A percentile compares a stretch with the other conserved stretches of the same genome.
phyloP scores from a whole-genome alignment of 1,139 yeast species.

The Blastobotrys serpentis region DNA sequence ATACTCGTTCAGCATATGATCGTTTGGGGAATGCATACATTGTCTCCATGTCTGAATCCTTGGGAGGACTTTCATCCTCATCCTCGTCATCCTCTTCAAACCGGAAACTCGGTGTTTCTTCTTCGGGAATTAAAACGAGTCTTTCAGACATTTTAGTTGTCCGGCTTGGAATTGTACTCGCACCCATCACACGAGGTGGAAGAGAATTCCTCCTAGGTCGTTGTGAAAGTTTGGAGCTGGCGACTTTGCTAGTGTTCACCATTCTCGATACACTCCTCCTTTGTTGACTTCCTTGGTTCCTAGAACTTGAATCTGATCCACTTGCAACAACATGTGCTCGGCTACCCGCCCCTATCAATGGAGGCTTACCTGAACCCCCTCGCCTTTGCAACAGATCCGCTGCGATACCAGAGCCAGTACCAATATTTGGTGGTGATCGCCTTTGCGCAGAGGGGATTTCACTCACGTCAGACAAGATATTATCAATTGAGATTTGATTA shows the following conservation, averaged over 20 bases:
- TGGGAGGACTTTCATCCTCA: constrained; percentile 29
- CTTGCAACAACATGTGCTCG: background rate
- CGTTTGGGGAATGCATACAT: constrained; percentile 39
- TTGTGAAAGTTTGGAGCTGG: constrained; percentile 1
- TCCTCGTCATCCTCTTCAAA: constrained; percentile 29
- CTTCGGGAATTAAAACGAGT: constrained; percentile 82
- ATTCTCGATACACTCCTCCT: constrained; percentile 1
- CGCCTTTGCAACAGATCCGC: background rate
- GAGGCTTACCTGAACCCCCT: background rate
- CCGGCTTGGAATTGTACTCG: constrained; percentile 60
- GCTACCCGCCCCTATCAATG: constrained; percentile 5
- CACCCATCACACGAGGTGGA: constrained; percentile 14
- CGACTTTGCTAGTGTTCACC: background rate
- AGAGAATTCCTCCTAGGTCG: constrained; percentile 7
- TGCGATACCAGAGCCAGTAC: background rate
- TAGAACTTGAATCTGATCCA: background rate
- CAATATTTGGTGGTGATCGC: constrained; percentile 31
- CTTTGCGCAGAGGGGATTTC: constrained; percentile 83
- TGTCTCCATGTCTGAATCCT: constrained; percentile 23
- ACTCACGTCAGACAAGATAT: constrained; percentile 61
- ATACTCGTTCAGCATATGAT: constrained; percentile 67
- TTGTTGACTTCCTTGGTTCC: background rate
- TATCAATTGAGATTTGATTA: constrained; percentile 37
- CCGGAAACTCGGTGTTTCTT: constrained; percentile 30
- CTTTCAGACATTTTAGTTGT: constrained; percentile 85